Base-by-base conservation (phyloP, 108 stramenopile species). In the Conticribra guillardii region DNA sequence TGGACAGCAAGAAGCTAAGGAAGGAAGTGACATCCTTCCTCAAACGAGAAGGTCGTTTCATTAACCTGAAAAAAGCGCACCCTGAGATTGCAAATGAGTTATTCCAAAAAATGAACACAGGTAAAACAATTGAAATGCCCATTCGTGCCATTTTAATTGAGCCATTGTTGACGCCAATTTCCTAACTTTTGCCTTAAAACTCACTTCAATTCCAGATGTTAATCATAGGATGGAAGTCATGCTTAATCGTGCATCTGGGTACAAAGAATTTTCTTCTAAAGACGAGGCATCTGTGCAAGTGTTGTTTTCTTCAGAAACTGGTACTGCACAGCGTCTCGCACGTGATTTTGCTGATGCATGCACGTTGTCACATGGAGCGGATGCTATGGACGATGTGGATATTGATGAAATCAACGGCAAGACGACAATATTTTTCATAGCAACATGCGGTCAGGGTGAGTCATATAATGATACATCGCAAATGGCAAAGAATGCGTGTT, bases 311-410 rank as follows among this genome's bases (percentile, higher is more conserved):
- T 82, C 81, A 0, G 86, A 87, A 34, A 87, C 81, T 27, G 86
- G 83, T 27, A 87, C 72, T 4, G 86, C 86, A 16, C 77, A 77
- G 22, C 63, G 60, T 3, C 23, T 87, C 18, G 86, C 86, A 3
- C 72, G 81, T 5, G 86, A 87, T 34, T 87, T 87, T 62, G 81
- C 86, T 22, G 83, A 84, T 76, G 83, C 86, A 29, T 87, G 86
- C 45, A 71, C 55, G 5, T 27, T 82, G 24, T 79, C 86, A 9
- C 69, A 79, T 57, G 66, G 62, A 46, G 83, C 86, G 16, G 81
- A 82, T 56, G 73, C 86, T 15, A 61, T 87, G 70, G 71, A 84
- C 41, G 86, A 87, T 73, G 54, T 75, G 14, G 83, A 84, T 59
- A 17, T 80, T n/a, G 81, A 84, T 33, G 86, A 87, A 24, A 37